Conservation (phyloP, 2,329 filamentous ascomycete species). For the Arachnopeziza araneosa region DNA sequence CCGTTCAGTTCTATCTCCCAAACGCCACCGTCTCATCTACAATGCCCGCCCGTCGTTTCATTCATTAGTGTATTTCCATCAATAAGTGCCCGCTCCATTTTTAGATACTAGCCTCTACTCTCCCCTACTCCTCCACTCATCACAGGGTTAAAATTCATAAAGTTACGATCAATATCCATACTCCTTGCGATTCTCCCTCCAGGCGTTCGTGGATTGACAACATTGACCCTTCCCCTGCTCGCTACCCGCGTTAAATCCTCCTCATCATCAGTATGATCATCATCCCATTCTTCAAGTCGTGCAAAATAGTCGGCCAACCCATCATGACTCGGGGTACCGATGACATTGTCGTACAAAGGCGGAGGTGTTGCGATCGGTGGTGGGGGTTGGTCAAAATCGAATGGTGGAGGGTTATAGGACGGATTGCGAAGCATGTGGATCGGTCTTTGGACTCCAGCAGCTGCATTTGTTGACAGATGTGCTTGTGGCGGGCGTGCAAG, state of each 20-base stretch:
- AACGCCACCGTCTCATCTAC: not conserved
- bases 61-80: not conserved
- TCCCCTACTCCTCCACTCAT: not conserved
- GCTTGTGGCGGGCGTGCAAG: slow-evolving; percentile 43
- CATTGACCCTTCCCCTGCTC: slow-evolving; percentile 28
- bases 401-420: slow-evolving; percentile 65
- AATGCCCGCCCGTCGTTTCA: too few relatives aligned
- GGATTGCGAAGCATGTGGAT: slow-evolving; percentile 65
- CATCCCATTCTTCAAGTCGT: slow-evolving; percentile 34
- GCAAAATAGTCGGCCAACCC: slow-evolving; percentile 64
- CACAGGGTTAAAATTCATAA: slow-evolving; percentile 19
- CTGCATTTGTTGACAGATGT: slow-evolving; percentile 34
- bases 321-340: slow-evolving; percentile 48
- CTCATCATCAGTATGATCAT: slow-evolving; percentile 28
- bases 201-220: slow-evolving; percentile 30
- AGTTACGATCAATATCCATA: slow-evolving; percentile 32
- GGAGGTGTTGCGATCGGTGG: slow-evolving; percentile 65
- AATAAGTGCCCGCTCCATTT: not conserved
- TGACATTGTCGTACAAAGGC: slow-evolving; percentile 61
- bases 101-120: not conserved
- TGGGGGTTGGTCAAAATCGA: slow-evolving; percentile 63
- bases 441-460: slow-evolving; percentile 33
- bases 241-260: slow-evolving; percentile 21
- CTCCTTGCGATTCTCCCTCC: slow-evolving; percentile 29
- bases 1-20: not conserved